Evolutionary conservation across 192 early-diverging fungal species (phyloP).

Genomic region (Dissophora ornata): DNA sequence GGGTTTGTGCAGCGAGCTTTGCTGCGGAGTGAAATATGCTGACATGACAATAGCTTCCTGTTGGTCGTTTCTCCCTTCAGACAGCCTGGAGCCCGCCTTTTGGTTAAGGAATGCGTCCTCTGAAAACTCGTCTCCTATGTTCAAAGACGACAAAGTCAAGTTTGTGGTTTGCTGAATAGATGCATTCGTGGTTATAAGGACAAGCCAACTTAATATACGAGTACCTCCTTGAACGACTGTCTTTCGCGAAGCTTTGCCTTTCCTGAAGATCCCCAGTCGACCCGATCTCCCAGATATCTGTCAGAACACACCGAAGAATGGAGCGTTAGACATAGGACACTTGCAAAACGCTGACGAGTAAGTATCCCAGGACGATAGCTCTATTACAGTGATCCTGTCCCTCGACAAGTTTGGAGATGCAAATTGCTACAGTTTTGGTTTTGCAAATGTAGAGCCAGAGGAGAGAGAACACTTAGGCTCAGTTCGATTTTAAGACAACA

Average conservation of each 20-base stretch:
- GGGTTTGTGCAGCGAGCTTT: too few species aligned
- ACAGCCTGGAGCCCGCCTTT: neutral
- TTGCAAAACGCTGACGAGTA: too few species aligned
- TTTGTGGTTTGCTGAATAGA: neutral
- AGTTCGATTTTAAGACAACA: too few species aligned
- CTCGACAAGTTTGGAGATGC: conserved; percentile 19
- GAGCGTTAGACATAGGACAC: too few species aligned
- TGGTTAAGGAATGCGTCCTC: conserved; percentile 23
- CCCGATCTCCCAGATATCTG: conserved; percentile 13
- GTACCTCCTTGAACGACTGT: conserved; percentile 19
- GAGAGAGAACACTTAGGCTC: neutral
- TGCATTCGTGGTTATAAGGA: too few species aligned
- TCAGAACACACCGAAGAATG: too few species aligned
- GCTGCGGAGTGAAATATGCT: conserved; percentile 9
- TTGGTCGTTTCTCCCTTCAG: neutral
- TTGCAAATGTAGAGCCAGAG: neutral
- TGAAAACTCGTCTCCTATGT: conserved; percentile 22
- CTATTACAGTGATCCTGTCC: conserved; percentile 34
- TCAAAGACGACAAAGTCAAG: too few species aligned
- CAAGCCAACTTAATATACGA: too few species aligned
- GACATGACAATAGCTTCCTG: conserved; percentile 12
- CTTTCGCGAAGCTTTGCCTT: conserved; percentile 37
- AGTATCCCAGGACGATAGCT: too few species aligned
- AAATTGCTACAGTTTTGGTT: conserved; percentile 19
- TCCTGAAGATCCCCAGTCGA: conserved; percentile 32